These are phyloP conservation scores for Stemphylium vesicarium DNA, from an alignment of 2,329 filamentous ascomycete genomes.

Conservation along the genomic window DNA sequence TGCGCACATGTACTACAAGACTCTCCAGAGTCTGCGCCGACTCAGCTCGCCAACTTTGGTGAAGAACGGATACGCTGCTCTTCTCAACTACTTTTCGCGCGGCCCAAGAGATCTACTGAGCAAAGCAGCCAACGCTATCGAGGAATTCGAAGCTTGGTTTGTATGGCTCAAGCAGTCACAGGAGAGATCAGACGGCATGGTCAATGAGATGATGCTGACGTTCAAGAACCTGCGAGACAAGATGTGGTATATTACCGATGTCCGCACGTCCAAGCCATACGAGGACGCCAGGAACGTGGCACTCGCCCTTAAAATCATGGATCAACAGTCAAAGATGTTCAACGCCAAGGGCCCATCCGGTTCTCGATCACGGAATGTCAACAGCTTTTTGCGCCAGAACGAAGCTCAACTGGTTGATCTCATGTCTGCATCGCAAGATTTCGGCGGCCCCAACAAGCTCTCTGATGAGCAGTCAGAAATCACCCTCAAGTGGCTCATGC, in stretches of 20 bases:
- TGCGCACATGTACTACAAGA: slow-evolving; percentile 85
- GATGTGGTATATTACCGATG: slow-evolving; percentile 98
- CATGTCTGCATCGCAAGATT: slow-evolving; percentile 79
- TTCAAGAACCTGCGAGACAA: slow-evolving; percentile 84
- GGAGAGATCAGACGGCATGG: slow-evolving; percentile 74
- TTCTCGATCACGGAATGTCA: slow-evolving; percentile 52
- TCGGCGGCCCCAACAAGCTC: slow-evolving; percentile 91
- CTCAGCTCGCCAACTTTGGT: slow-evolving; percentile 66
- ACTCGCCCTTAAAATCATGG: slow-evolving; percentile 90
- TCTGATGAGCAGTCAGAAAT: slow-evolving; percentile 94
- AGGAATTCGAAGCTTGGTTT: slow-evolving; percentile 81
- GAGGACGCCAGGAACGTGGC: slow-evolving; percentile 87
- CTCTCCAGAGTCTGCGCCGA: slow-evolving; percentile 73
- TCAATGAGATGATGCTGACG: slow-evolving; percentile 76
- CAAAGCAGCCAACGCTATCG: slow-evolving; percentile 73
- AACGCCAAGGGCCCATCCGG: slow-evolving; percentile 50
- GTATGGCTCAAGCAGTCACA: slow-evolving; percentile 84
- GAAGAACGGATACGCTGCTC: slow-evolving; percentile 71
- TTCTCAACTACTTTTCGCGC: slow-evolving; percentile 76
- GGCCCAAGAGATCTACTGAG: slow-evolving; percentile 73
- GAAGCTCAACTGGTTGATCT: slow-evolving; percentile 88
- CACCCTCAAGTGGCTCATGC: slow-evolving; percentile 80
- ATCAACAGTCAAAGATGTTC: slow-evolving; percentile 56
- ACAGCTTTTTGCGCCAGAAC: slow-evolving; percentile 74
- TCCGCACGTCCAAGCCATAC: slow-evolving; percentile 86